Evolutionary conservation across 1,284 basidiomycete genomes (phyloP), one percentile per base, ranked within the genome.

Genomic region (Kalmanozyma brasiliensis): DNA sequence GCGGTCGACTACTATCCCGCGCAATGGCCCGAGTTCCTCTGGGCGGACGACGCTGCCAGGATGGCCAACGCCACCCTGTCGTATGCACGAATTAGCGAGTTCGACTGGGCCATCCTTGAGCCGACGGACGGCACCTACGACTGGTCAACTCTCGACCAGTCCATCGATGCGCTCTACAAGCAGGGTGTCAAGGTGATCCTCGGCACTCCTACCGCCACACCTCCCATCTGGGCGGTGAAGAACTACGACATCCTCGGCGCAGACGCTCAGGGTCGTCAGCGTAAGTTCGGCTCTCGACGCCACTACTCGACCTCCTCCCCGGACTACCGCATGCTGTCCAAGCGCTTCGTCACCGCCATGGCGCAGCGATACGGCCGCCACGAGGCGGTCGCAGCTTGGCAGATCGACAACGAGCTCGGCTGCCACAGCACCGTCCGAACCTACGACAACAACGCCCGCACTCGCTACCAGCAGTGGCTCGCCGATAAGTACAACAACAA

Each of bases 1-100:
- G 66, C 62, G n/a, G 62, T 66, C 46, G 72, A 72, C 56, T 74
- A 74, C 56, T 74, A 74, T 45, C 72, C 72, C 7, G 44, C 64
- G 8, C 71, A 73, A 36, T 73, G 67, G 71, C 61, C 61, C 30
- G 57, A 56, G 20, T 61, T 55, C 22, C 49, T 66, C 20, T 63
- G 58, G 71, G 53, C 56, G 8, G 48, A 52, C 42, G 72, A 74
- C 32, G 68, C 68, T 0, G 46, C 49, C 17, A 47, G 44, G 40
- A 74, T 72, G 68, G 67, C 67, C 43, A 57, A 55, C 44, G 60
- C 59, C 37, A 59, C 48, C 16, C 43, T 74, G 26, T 53, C 47
- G 8, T 63, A 72, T 26, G 72, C 66, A 7, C 63, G 72, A 9
- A 68, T 74, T 34, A 61, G 60, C 52, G 72, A 74, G 40, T 74